Evolutionary conservation across 2,329 filamentous ascomycete genomes (phyloP).

Genomic region (Nemania bipapillata): DNA sequence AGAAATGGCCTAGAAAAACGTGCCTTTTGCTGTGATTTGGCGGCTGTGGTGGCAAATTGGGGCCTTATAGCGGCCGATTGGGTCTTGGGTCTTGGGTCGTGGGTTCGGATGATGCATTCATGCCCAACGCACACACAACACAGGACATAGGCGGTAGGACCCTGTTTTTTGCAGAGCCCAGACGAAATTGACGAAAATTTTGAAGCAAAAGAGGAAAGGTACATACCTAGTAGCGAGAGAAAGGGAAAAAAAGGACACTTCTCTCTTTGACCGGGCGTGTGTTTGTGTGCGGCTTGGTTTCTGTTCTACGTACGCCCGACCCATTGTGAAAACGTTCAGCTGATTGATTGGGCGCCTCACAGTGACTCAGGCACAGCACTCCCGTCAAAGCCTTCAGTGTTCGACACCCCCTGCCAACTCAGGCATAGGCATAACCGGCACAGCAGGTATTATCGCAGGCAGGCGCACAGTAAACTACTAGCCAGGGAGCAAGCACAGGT

Average conservation of each 20-base stretch:
- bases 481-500: too few species aligned
- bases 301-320: constrained; percentile 33
- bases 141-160: constrained; percentile 35
- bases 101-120: constrained; percentile 45
- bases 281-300: constrained; percentile 33
- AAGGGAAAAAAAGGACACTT: neutral
- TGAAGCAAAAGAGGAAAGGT: too few species aligned
- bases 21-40: constrained; percentile 38
- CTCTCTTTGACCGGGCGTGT: constrained; percentile 28
- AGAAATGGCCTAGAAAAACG: constrained; percentile 30
- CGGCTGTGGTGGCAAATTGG: constrained; percentile 39
- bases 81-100: constrained; percentile 26
- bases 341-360: constrained; percentile 49
- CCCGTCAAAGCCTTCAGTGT: neutral
- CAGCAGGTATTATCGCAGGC: too few species aligned
- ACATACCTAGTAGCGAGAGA: too few species aligned
- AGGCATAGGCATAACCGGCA: too few species aligned
- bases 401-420: constrained; percentile 33
- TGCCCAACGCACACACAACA: constrained; percentile 50
- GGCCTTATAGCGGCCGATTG: constrained; percentile 41
- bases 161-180: constrained; percentile 38
- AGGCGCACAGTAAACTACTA: too few species aligned
- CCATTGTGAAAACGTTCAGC: constrained; percentile 47
- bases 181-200: too few species aligned
- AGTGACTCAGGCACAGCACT: constrained; percentile 47